These are phyloP conservation scores for Avena eriantha DNA, from an alignment of 176 grass and related monocot genomes.

Conservation along the genomic window DNA sequence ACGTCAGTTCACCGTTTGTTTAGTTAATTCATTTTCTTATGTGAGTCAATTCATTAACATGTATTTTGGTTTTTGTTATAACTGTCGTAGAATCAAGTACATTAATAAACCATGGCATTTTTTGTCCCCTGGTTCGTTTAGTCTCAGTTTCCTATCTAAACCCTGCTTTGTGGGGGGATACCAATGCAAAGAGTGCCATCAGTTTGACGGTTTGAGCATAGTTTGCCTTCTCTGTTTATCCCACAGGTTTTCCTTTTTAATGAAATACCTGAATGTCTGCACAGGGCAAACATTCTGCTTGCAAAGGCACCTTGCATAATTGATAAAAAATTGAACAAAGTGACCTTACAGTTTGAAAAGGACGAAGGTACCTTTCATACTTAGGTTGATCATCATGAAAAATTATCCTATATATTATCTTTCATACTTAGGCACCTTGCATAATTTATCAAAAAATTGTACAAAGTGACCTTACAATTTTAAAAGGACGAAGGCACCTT, in stretches of 20 bases:
- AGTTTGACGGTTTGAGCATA: neutral
- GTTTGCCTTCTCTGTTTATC: neutral
- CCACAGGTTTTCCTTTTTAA: neutral
- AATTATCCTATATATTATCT: no score
- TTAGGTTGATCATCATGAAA: slow-evolving; percentile 7
- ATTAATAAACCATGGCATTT: neutral
- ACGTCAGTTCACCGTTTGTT: neutral
- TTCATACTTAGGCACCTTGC: neutral
- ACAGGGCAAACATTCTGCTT: neutral
- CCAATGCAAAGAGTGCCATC: neutral
- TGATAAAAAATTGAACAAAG: neutral
- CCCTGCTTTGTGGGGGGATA: neutral
- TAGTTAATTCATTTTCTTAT: neutral
- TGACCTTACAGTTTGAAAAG: neutral
- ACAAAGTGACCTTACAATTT: neutral
- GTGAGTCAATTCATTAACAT: neutral
- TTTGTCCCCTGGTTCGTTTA: neutral
- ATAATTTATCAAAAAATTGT: neutral
- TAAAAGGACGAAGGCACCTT: neutral
- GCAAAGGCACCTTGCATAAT: neutral
- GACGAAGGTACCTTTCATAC: neutral
- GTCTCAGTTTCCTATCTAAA: neutral
- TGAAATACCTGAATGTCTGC: neutral
- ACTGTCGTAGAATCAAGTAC: neutral
- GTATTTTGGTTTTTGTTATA: neutral